phyloP scores from a whole-genome alignment of 2,329 filamentous ascomycete species.

The Hymenoscyphus salicellus region DNA sequence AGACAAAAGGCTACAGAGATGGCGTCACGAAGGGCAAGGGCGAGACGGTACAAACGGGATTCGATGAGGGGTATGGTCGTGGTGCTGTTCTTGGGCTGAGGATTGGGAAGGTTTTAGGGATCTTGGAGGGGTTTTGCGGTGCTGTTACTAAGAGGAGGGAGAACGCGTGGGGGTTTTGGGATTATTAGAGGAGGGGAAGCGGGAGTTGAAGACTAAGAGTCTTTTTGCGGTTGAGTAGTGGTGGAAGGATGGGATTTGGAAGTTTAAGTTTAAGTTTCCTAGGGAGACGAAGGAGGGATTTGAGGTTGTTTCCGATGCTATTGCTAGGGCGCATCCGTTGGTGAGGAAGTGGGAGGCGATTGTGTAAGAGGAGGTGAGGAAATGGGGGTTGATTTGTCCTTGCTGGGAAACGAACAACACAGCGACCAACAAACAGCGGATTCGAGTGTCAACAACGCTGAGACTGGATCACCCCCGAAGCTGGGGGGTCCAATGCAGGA shows the following conservation, averaged over 20 bases:
- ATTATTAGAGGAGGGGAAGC: constrained; percentile 49
- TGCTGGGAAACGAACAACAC: constrained; percentile 27
- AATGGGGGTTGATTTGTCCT: constrained; percentile 39
- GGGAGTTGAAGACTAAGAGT: constrained; percentile 57
- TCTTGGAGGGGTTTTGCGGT: constrained; percentile 67
- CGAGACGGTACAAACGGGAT: constrained; percentile 75
- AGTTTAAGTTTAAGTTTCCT: constrained; percentile 59
- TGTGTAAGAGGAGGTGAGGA: constrained; percentile 42
- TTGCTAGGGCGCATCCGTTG: constrained; percentile 67
- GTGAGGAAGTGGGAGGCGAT: constrained; percentile 58
- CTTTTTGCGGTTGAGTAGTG: constrained; percentile 68
- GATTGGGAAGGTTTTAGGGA: constrained; percentile 72
- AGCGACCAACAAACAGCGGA: constrained; percentile 1
- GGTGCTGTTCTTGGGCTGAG: constrained; percentile 76
- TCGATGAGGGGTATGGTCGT: constrained; percentile 85
- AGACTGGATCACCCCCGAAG: constrained; percentile 7
- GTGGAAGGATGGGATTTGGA: constrained; percentile 69
- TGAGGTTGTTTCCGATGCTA: constrained; percentile 55
- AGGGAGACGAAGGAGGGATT: constrained; percentile 38
- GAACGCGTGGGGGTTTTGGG: constrained; percentile 29
- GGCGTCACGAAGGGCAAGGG: constrained; percentile 76
- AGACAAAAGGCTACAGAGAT: constrained; percentile 84
- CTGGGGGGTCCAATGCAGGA: constrained; percentile 7
- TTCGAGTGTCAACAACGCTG: background rate
- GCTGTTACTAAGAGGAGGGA: constrained; percentile 39